A percentile compares a stretch with the other conserved stretches of the same genome.
Evolutionary conservation across 495 filamentous ascomycete genomes (phyloP).

Genomic region (Tuber calosporum): DNA sequence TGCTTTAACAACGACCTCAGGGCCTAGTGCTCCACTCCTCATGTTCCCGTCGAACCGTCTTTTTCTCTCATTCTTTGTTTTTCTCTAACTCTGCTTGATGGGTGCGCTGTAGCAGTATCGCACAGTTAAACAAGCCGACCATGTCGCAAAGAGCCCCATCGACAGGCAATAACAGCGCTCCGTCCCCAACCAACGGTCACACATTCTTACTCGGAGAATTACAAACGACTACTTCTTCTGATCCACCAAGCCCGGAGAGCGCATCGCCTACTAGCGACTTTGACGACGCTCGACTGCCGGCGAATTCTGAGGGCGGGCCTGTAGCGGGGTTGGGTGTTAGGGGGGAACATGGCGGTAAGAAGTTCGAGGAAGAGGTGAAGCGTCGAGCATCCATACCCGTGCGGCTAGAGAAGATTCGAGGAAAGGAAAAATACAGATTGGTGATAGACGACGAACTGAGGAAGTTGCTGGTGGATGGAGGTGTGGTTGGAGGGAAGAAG

Average conservation of each 20-base stretch:
- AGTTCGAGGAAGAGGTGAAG: slow-evolving; percentile 1
- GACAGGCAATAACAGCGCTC: background rate
- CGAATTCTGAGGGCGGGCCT: background rate
- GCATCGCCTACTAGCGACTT: background rate
- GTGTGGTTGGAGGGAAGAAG: slow-evolving; percentile 18
- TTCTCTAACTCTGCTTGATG: background rate
- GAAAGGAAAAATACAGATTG: slow-evolving; percentile 34
- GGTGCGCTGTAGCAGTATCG: background rate
- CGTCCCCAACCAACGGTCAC: background rate
- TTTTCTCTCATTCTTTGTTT: background rate
- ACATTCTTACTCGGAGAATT: background rate
- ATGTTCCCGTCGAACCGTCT: background rate
- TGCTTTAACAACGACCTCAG: background rate
- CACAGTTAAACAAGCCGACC: background rate
- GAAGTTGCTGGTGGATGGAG: slow-evolving; percentile 15
- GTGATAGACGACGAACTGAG: slow-evolving; percentile 31
- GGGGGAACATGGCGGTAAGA: background rate
- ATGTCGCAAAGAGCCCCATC: slow-evolving; percentile 5
- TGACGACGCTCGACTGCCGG: background rate
- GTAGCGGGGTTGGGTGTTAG: background rate
- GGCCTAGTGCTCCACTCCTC: background rate
- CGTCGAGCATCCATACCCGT: slow-evolving; percentile 32
- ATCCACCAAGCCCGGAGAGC: background rate
- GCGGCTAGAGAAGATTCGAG: slow-evolving; percentile 31
- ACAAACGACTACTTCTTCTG: background rate